Evolutionary conservation across 495 filamentous ascomycete species (phyloP).

Genomic region (Penicillium roqueforti): DNA sequence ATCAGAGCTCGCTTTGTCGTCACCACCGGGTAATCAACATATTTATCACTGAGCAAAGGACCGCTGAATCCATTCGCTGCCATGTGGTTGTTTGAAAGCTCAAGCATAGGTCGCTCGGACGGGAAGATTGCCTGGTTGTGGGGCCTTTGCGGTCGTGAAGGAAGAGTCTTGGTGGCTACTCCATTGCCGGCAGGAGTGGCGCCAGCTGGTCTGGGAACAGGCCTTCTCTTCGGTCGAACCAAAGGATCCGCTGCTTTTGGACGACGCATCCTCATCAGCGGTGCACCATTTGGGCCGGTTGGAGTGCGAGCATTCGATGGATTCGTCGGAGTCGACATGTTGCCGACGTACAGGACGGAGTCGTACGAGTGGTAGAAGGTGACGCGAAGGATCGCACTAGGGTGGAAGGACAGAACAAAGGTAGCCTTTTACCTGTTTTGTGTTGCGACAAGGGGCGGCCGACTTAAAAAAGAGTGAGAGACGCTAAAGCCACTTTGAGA

Average conservation of each 20-base stretch:
- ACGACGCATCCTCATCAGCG: conserved; percentile 39
- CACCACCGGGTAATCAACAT: conserved; percentile 65
- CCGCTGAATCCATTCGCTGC: conserved; percentile 57
- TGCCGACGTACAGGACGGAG: conserved; percentile 3
- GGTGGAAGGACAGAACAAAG: neutral
- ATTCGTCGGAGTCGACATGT: conserved; percentile 38
- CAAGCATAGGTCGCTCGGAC: conserved; percentile 13
- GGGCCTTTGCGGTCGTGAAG: conserved; percentile 24
- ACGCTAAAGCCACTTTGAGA: neutral
- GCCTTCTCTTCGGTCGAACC: conserved; percentile 57
- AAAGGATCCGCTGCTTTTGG: conserved; percentile 62
- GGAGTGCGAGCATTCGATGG: conserved; percentile 28
- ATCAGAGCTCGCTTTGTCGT: conserved; percentile 76
- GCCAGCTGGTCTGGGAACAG: conserved; percentile 27
- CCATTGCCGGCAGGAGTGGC: conserved; percentile 14
- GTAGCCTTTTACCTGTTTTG: neutral
- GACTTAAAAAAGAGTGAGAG: neutral
- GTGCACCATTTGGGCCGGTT: conserved; percentile 33
- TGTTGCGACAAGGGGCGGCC: neutral
- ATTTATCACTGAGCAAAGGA: conserved; percentile 46
- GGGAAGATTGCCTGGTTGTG: conserved; percentile 9
- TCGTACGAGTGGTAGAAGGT: neutral
- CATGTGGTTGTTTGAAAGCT: conserved; percentile 34
- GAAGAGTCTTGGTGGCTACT: conserved; percentile 24
- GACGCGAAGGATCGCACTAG: neutral